A percentile compares a stretch with the other conserved stretches of the same genome.
Evolutionary conservation across 768 basidiomycete species (phyloP).

Genomic region (Mrakia blollopis): DNA sequence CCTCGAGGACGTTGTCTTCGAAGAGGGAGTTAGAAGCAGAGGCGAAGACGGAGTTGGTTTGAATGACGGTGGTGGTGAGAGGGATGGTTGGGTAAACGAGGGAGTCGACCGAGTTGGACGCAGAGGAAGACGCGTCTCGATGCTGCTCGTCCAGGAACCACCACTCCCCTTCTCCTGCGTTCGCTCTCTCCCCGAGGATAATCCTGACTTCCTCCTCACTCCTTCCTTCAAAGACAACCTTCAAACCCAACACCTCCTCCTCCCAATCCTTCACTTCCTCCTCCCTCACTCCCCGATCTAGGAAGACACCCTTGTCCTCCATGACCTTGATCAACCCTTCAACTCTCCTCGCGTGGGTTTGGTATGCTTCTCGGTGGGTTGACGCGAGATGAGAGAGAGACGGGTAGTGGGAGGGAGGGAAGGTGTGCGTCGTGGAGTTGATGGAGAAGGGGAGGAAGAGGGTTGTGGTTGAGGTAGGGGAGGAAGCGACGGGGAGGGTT

Average conservation of each 20-base stretch:
- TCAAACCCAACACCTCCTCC: slow-evolving; percentile 3
- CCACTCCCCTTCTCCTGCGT: slow-evolving; percentile 1
- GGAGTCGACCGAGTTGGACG: not conserved
- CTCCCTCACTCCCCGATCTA: not conserved
- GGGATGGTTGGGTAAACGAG: slow-evolving; percentile 11
- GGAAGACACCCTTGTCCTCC: not conserved
- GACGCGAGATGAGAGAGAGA: not conserved
- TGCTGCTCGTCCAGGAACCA: slow-evolving; percentile 1
- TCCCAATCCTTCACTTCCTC: slow-evolving; percentile 12
- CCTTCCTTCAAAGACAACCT: not conserved
- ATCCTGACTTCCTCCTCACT: not conserved
- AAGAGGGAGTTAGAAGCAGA: slow-evolving; percentile 3
- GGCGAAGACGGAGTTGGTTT: not conserved
- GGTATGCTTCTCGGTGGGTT: not conserved
- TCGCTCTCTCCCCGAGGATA: not conserved
- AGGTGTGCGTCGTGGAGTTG: not conserved
- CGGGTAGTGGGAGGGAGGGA: not conserved
- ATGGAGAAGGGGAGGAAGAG: slow-evolving; percentile 14
- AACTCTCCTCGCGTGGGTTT: not conserved
- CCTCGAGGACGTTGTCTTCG: not conserved
- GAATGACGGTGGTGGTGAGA: not conserved
- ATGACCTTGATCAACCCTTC: not conserved
- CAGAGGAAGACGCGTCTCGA: not conserved
- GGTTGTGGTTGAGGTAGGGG: not conserved
- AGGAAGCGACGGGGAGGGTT: not conserved